Conservation (phyloP, 2,329 filamentous ascomycete genomes). For the Xylariaceae sp. region DNA sequence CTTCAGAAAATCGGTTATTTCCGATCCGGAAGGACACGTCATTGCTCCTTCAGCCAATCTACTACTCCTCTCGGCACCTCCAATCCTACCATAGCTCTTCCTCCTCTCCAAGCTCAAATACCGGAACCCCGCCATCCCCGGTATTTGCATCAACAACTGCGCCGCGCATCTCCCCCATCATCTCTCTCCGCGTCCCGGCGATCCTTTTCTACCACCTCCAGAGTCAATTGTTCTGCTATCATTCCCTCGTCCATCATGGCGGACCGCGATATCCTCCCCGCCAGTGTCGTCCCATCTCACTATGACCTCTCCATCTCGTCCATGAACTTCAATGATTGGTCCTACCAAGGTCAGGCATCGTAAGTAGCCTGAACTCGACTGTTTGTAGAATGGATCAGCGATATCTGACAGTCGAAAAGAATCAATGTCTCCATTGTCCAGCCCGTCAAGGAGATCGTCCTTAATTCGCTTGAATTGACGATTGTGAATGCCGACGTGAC, state of each 20-base stretch:
- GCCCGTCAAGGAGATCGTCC: conserved; percentile 66
- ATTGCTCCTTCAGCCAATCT: conserved; percentile 6
- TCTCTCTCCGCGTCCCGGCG: conserved; percentile 9
- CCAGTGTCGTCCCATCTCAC: conserved; percentile 70
- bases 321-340: conserved; percentile 68
- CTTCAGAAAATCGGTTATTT: background rate
- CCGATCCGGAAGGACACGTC: background rate
- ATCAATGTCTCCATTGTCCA: conserved; percentile 71
- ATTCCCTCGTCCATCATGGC: conserved; percentile 42
- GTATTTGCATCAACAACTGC: conserved; percentile 1
- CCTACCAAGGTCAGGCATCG: conserved; percentile 75
- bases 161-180: conserved; percentile 10
- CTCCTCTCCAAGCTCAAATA: background rate
- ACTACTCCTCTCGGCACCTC: conserved; percentile 10
- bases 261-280: conserved; percentile 58
- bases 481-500: conserved; percentile 60
- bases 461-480: conserved; percentile 83
- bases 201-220: conserved; percentile 26
- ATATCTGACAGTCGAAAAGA: conserved; percentile 33
- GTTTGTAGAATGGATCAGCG: background rate
- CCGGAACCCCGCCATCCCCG: conserved; percentile 8
- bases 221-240: conserved; percentile 26
- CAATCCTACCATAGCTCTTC: conserved; percentile 17
- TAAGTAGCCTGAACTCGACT: conserved; percentile 32
- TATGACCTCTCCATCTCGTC: conserved; percentile 79